These are phyloP conservation scores for Zygosaccharomyces siamensis DNA, from an alignment of 805 yeast species.

Conservation along the genomic window DNA sequence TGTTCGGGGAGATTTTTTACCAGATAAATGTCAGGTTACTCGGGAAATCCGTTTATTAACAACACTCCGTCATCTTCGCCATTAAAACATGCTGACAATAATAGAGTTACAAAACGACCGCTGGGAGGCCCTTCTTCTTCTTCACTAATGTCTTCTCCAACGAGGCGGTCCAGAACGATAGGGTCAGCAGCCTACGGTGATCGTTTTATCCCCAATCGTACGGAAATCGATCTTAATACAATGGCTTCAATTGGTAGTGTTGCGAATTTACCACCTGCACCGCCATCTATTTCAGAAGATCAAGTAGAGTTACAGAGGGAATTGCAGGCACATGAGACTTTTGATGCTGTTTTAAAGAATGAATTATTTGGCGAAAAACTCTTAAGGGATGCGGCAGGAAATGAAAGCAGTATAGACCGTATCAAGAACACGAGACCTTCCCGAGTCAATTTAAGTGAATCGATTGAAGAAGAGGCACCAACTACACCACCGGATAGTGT, in stretches of 20 bases:
- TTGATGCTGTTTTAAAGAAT: slow-evolving; percentile 77
- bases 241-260: slow-evolving; percentile 49
- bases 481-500: slow-evolving; percentile 12
- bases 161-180: slow-evolving; percentile 32
- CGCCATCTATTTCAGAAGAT: slow-evolving; percentile 33
- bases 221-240: slow-evolving; percentile 82
- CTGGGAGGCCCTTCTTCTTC: slow-evolving; percentile 22
- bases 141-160: slow-evolving; percentile 29
- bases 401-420: slow-evolving; percentile 33
- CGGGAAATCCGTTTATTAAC: slow-evolving; percentile 31
- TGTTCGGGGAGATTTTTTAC: neutral
- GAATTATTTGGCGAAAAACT: slow-evolving; percentile 89
- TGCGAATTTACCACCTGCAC: slow-evolving; percentile 25
- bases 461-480: slow-evolving; percentile 8
- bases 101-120: slow-evolving; percentile 21
- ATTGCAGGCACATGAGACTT: slow-evolving; percentile 82
- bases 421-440: slow-evolving; percentile 33
- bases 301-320: slow-evolving; percentile 66
- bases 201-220: slow-evolving; percentile 80
- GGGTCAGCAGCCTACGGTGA: slow-evolving; percentile 56
- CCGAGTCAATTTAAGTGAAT: slow-evolving; percentile 11
- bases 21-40: slow-evolving; percentile 13
- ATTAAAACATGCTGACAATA: slow-evolving; percentile 20
- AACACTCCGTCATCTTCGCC: slow-evolving; percentile 36
- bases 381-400: slow-evolving; percentile 40